Percentiles rank a stretch among this genome's conserved stretches.
Conservation (phyloP, 202 grass and related monocot genomes). For the Hordeum pubiflorum region DNA sequence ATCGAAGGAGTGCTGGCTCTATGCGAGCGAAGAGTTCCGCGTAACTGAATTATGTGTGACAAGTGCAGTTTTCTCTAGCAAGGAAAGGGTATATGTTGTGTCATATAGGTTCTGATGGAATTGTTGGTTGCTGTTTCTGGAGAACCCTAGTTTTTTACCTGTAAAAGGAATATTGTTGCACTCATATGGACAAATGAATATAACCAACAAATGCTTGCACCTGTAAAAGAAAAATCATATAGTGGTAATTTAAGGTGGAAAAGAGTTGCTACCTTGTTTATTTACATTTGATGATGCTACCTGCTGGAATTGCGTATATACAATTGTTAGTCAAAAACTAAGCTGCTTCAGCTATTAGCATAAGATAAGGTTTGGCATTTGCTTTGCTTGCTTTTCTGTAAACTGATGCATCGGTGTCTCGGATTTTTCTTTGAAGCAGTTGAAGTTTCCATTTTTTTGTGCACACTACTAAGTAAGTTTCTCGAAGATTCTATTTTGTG, state of each 20-base stretch:
- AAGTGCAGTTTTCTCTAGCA: background rate
- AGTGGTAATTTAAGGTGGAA: background rate
- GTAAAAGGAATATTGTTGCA: background rate
- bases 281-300: slow-evolving; percentile 16
- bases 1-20: background rate
- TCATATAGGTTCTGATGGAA: slow-evolving; percentile 3
- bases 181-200: background rate
- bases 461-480: background rate
- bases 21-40: background rate
- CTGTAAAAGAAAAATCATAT: background rate
- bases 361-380: slow-evolving; percentile 6
- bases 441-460: background rate
- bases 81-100: background rate
- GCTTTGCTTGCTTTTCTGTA: background rate
- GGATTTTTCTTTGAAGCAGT: background rate
- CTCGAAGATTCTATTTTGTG: background rate
- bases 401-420: background rate
- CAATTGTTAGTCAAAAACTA: background rate
- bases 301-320: background rate
- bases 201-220: background rate
- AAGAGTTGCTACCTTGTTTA: background rate
- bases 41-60: background rate
- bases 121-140: background rate
- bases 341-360: background rate
- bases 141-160: background rate